Conservation (phyloP, 306 rosid genomes). For the Carpinus viminea region DNA sequence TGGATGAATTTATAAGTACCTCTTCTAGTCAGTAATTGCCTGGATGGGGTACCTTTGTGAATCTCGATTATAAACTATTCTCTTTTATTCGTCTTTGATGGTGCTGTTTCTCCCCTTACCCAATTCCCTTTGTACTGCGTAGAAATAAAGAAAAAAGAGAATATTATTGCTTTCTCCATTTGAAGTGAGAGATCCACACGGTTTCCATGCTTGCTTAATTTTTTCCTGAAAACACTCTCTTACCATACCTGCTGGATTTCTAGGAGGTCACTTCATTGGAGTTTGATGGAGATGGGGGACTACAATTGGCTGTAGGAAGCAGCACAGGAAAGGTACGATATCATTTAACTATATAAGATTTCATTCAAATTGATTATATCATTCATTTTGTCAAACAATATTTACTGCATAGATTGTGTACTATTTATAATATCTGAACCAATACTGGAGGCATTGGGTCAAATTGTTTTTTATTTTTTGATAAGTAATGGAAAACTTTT, state of each 20-base stretch:
- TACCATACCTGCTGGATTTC: constrained; percentile 17
- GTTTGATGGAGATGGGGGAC: constrained; percentile 76
- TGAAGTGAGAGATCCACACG: not conserved
- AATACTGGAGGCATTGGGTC: not conserved
- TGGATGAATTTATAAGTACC: too few species aligned
- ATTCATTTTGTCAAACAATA: not conserved
- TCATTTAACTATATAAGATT: not conserved
- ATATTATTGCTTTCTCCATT: not conserved
- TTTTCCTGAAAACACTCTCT: constrained; percentile 17
- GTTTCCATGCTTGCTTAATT: constrained; percentile 15
- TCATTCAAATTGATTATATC: not conserved
- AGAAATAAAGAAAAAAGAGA: too few species aligned
- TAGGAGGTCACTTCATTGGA: constrained; percentile 93
- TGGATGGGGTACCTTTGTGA: too few species aligned
- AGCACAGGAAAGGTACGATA: constrained; percentile 84
- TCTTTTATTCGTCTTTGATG: too few species aligned
- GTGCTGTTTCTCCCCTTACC: too few species aligned
- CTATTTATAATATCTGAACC: not conserved
- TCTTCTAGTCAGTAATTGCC: too few species aligned
- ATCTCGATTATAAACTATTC: too few species aligned
- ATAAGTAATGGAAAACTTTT: too few species aligned
- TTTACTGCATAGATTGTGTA: not conserved
- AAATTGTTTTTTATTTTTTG: not conserved
- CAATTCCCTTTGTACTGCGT: too few species aligned
- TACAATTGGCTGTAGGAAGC: constrained; percentile 91